Conservation (phyloP, 176 grass and related monocot species). For the Aegilops sharonensis region DNA sequence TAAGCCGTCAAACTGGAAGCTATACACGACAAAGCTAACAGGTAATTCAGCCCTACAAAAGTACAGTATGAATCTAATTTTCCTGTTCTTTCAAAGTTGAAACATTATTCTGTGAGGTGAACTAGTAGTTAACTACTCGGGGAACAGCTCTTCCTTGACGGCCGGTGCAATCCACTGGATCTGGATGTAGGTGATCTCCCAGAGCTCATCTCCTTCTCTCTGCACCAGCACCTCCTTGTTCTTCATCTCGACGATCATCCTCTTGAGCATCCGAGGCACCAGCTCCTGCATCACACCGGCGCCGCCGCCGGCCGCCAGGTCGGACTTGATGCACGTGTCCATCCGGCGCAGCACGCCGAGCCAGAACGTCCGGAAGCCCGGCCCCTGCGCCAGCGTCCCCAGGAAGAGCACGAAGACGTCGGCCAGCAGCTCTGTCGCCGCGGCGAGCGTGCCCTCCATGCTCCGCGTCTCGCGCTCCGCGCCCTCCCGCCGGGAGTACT, state of each 20-base stretch:
- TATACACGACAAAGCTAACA: not conserved
- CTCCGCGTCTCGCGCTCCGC: conserved; percentile 78
- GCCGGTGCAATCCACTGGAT: conserved; percentile 92
- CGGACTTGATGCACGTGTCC: conserved; percentile 92
- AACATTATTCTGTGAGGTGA: not conserved
- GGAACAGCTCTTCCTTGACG: conserved; percentile 80
- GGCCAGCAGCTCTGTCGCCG: conserved; percentile 60
- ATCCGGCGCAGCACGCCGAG: conserved; percentile 78
- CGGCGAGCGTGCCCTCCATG: conserved; percentile 76
- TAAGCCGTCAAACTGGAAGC: not conserved
- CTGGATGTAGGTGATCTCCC: conserved; percentile 93
- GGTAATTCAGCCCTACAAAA: conserved; percentile 18
- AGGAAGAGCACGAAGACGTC: conserved; percentile 63
- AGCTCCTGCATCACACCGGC: conserved; percentile 59
- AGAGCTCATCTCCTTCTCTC: conserved; percentile 65
- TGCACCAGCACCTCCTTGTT: conserved; percentile 66
- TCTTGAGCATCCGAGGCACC: conserved; percentile 68
- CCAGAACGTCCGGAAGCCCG: conserved; percentile 87
- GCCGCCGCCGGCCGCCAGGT: conserved; percentile 38
- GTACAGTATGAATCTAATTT: not conserved
- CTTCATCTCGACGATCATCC: conserved; percentile 94
- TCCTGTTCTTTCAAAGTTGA: not conserved
- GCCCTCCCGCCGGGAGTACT: conserved; percentile 73
- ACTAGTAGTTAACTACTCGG: conserved; percentile 19
- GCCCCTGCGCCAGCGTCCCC: conserved; percentile 53